Conservation (phyloP, 768 basidiomycete species). For the Suillus bovinus region DNA sequence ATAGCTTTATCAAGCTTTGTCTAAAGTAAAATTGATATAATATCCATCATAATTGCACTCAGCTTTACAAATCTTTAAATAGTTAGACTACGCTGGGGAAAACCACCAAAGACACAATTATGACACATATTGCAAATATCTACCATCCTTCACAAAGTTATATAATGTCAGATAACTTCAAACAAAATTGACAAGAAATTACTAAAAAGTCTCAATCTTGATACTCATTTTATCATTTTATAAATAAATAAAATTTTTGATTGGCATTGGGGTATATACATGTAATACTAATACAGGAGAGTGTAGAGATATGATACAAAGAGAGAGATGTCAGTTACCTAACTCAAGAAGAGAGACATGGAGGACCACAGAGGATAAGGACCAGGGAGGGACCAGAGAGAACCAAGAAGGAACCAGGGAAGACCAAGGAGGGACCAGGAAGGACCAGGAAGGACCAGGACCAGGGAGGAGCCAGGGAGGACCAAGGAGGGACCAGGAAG, state of each 20-base stretch:
- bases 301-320: neutral
- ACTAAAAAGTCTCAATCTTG: neutral
- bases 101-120: too few relatives aligned
- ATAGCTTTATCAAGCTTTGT: too few relatives aligned
- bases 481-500: too few relatives aligned
- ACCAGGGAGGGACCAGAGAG: too few relatives aligned
- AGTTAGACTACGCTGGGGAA: too few relatives aligned
- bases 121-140: neutral
- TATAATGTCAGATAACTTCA: neutral
- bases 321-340: neutral
- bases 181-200: neutral
- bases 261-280: neutral
- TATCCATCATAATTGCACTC: too few relatives aligned
- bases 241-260: neutral
- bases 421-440: too few relatives aligned
- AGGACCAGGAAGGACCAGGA: too few relatives aligned
- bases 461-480: too few relatives aligned
- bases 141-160: neutral
- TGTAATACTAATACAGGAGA: neutral
- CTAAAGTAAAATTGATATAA: too few relatives aligned
- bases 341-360: neutral
- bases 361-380: neutral
- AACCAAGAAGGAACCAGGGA: too few relatives aligned
- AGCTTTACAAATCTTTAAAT: too few relatives aligned
- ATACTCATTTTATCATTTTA: neutral